phyloP scores from a whole-genome alignment of 306 rosid species.

The Cucurbita ficifolia region DNA sequence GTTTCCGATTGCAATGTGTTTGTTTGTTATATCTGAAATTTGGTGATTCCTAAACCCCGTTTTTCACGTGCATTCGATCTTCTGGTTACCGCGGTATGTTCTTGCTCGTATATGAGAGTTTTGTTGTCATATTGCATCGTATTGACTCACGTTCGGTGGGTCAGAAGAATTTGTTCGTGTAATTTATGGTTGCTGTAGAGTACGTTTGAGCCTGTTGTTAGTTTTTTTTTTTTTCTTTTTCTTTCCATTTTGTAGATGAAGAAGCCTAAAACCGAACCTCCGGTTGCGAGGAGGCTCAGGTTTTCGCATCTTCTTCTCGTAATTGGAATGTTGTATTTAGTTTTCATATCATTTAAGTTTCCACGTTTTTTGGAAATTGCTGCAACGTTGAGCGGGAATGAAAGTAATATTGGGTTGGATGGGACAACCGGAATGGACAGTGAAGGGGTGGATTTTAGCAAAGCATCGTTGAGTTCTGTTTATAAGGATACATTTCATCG shows the following conservation, averaged over 20 bases:
- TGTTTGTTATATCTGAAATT: background rate
- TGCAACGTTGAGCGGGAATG: conserved; percentile 62
- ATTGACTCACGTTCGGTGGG: background rate
- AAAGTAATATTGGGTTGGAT: conserved; percentile 29
- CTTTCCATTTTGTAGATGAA: conserved; percentile 28
- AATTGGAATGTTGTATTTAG: conserved; percentile 56
- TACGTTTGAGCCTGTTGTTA: conserved; percentile 9
- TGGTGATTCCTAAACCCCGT: background rate
- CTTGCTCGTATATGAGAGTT: background rate
- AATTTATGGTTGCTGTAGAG: conserved; percentile 20
- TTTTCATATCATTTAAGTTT: conserved; percentile 65
- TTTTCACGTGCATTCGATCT: background rate
- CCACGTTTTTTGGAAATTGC: conserved; percentile 49
- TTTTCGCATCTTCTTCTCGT: conserved; percentile 61
- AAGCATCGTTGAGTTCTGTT: conserved; percentile 43
- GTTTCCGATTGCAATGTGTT: background rate
- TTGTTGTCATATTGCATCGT: background rate
- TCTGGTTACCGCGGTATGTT: background rate
- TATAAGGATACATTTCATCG: conserved; percentile 66
- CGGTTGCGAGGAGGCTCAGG: conserved; percentile 50
- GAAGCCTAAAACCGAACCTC: conserved; percentile 55
- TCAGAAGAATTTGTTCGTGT: conserved; percentile 14
- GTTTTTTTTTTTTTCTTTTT: background rate
- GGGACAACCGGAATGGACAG: conserved; percentile 10
- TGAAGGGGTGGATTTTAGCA: conserved; percentile 44